Conservation (phyloP, 1,139 yeast species). For the Yamadazyma pseudoaaseri region DNA sequence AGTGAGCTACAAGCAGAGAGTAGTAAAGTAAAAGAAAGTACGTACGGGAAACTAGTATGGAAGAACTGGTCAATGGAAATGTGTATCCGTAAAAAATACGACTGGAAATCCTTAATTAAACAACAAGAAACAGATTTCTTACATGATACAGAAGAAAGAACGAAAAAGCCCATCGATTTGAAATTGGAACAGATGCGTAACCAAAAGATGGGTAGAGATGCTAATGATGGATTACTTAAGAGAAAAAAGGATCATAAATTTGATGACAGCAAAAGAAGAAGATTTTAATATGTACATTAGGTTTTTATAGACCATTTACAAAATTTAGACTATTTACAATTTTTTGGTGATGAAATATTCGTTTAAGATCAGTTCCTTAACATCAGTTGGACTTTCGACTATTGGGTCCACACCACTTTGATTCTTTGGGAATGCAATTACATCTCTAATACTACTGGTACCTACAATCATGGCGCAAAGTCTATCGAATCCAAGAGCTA, state of each 20-base stretch:
- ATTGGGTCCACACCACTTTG: constrained; percentile 86
- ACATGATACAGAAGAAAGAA: constrained; percentile 21
- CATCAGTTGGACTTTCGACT: constrained; percentile 79
- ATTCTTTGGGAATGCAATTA: constrained; percentile 94
- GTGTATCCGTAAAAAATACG: constrained; percentile 69
- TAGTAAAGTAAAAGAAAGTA: constrained; percentile 74
- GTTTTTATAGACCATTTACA: no score
- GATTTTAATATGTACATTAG: constrained; percentile 10
- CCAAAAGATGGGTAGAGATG: constrained; percentile 28
- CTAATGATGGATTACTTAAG: constrained; percentile 15
- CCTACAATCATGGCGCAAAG: constrained; percentile 87
- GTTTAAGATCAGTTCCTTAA: constrained; percentile 46
- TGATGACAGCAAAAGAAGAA: constrained; percentile 16
- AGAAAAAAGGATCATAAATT: constrained; percentile 9
- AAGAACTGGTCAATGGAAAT: constrained; percentile 89
- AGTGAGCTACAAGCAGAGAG: constrained; percentile 60
- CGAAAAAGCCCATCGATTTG: constrained; percentile 43
- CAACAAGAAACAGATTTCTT: constrained; percentile 61
- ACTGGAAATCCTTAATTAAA: constrained; percentile 77
- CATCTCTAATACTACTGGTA: constrained; percentile 77
- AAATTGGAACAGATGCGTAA: constrained; percentile 42
- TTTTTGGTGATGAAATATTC: constrained; percentile 43
- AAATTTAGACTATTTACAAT: constrained; percentile 3
- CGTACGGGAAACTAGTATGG: constrained; percentile 91
- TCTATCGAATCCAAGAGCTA: constrained; percentile 93